A percentile compares a stretch with the other conserved stretches of the same genome.
Evolutionary conservation across 169 alveolate species (phyloP).

Genomic region (Miamiensis avidus): DNA sequence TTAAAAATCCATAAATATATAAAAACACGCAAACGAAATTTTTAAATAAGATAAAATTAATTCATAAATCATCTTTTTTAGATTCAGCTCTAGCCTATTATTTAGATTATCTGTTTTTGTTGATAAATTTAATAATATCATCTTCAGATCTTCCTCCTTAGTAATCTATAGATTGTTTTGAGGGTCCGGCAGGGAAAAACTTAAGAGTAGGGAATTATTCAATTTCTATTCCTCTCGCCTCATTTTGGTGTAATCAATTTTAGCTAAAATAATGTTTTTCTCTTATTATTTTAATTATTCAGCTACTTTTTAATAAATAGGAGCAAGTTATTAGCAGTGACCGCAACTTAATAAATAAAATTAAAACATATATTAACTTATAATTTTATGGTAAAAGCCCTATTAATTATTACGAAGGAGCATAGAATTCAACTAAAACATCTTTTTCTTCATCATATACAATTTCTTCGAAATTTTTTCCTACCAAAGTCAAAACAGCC

Average conservation of each 20-base stretch:
- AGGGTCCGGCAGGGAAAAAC: neutral
- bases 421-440: constrained; percentile 70
- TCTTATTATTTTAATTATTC: neutral
- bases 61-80: too few species aligned
- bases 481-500: constrained; percentile 46
- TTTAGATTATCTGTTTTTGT: neutral
- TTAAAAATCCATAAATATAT: too few species aligned
- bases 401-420: too few species aligned
- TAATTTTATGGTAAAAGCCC: too few species aligned
- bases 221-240: neutral
- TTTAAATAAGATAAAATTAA: too few species aligned
- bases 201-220: neutral
- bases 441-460: constrained; percentile 54
- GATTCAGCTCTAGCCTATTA: too few species aligned
- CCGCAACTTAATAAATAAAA: too few species aligned
- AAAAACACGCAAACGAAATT: too few species aligned
- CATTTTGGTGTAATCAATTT: neutral
- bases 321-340: neutral
- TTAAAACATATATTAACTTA: too few species aligned
- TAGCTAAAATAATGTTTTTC: neutral
- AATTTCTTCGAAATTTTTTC: constrained; percentile 47
- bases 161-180: neutral
- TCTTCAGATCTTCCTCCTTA: neutral
- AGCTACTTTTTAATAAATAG: neutral
- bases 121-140: neutral